These are phyloP conservation scores for Megacollybia platyphylla DNA, from an alignment of 1,284 basidiomycete species.

Conservation along the genomic window DNA sequence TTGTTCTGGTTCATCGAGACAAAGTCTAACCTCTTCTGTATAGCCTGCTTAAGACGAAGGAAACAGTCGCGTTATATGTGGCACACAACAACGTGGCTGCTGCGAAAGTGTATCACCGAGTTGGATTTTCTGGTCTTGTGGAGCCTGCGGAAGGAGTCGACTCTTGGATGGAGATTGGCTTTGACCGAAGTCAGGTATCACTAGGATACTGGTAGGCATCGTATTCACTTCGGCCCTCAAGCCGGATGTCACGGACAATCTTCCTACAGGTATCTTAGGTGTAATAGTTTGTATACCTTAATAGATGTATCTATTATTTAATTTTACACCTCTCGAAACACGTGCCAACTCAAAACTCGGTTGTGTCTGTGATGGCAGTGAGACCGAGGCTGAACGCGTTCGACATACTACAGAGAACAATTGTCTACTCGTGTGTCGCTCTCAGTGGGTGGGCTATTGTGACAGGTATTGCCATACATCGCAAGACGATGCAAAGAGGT, in stretches of 20 bases:
- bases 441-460: slow-evolving; percentile 10
- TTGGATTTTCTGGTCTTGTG: slow-evolving; percentile 44
- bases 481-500: slow-evolving; percentile 10
- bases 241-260: background rate
- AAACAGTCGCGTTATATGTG: slow-evolving; percentile 40
- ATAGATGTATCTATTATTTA: background rate
- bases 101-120: slow-evolving; percentile 40
- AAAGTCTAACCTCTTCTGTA: background rate
- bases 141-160: slow-evolving; percentile 28
- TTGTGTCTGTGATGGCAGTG: too few relatives aligned
- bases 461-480: slow-evolving; percentile 9
- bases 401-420: slow-evolving; percentile 11
- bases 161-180: slow-evolving; percentile 49
- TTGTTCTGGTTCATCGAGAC: slow-evolving; percentile 7
- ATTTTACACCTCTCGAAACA: background rate
- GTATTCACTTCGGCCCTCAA: background rate
- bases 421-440: slow-evolving; percentile 12
- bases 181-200: slow-evolving; percentile 30
- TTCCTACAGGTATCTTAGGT: background rate
- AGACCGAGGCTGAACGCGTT: slow-evolving; percentile 3
- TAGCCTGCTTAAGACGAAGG: slow-evolving; percentile 17
- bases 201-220: slow-evolving; percentile 46
- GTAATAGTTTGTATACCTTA: background rate
- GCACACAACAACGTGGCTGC: slow-evolving; percentile 39
- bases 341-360: background rate